phyloP scores from a whole-genome alignment of 2,329 filamentous ascomycete genomes.

The Neurospora sp. region DNA sequence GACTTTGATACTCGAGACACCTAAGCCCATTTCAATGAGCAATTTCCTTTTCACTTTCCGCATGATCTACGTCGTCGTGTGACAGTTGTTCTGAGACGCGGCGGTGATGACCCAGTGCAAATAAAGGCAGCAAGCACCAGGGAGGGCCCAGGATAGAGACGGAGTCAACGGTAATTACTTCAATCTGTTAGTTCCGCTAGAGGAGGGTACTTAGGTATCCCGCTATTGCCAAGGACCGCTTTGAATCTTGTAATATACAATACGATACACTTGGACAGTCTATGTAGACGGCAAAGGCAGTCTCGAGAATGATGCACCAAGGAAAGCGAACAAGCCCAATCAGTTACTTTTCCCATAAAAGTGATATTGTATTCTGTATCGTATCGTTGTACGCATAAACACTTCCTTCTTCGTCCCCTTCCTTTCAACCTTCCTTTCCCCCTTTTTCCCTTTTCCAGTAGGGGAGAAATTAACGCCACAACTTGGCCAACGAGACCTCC shows the following conservation, averaged over 20 bases:
- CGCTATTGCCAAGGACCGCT: background rate
- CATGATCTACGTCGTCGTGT: background rate
- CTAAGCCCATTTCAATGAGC: background rate
- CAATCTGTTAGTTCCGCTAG: background rate
- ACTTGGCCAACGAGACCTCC: conserved; percentile 80
- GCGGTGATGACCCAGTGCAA: background rate
- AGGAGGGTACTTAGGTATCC: background rate
- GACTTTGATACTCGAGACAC: background rate
- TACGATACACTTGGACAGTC: background rate
- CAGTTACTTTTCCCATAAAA: background rate
- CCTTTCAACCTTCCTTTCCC: too few species aligned
- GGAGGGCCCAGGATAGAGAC: background rate
- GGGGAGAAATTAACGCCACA: conserved; percentile 37
- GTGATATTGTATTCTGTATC: background rate
- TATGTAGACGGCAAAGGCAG: background rate
- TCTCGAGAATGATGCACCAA: background rate
- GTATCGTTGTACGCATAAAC: background rate
- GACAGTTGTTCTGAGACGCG: background rate
- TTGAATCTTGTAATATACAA: background rate
- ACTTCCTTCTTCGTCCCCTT: too few species aligned
- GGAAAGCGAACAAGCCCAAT: background rate
- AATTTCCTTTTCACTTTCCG: background rate
- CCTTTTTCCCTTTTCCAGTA: too few species aligned
- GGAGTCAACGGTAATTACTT: background rate
- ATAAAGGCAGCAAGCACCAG: background rate